Evolutionary conservation across 345 rosid species (phyloP).

Genomic region (Lepidium africanum): DNA sequence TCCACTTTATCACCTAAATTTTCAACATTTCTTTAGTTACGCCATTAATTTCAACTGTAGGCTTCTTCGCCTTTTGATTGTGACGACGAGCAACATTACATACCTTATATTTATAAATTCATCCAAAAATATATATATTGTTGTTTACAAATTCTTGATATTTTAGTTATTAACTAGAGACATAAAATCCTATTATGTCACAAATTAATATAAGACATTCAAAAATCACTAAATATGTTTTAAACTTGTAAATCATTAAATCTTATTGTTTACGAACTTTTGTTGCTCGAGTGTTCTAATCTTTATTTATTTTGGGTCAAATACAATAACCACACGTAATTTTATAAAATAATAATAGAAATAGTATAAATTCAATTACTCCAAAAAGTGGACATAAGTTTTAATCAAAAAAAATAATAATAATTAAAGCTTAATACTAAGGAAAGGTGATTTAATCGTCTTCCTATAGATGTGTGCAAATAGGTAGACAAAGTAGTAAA

Average conservation of each 20-base stretch:
- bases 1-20: conserved; percentile 6
- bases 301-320: not conserved
- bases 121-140: not conserved
- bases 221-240: not conserved
- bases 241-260: not conserved
- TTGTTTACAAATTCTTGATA: not conserved
- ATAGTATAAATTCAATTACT: not conserved
- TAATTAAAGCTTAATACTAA: not conserved
- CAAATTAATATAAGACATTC: too few species aligned
- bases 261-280: too few species aligned
- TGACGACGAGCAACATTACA: not conserved
- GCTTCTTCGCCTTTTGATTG: not conserved
- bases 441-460: not conserved
- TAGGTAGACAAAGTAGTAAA: conserved; percentile 22
- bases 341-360: not conserved
- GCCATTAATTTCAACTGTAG: not conserved
- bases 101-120: not conserved
- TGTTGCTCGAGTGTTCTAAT: not conserved
- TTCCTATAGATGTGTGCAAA: not conserved
- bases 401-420: too few species aligned
- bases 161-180: too few species aligned
- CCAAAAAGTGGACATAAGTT: not conserved
- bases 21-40: conserved; percentile 5
- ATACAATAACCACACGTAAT: not conserved
- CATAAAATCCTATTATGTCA: too few species aligned